A percentile compares a stretch with the other conserved stretches of the same genome.
Evolutionary conservation across 495 filamentous ascomycete species (phyloP).

Genomic region (Penicillium flavigenum): DNA sequence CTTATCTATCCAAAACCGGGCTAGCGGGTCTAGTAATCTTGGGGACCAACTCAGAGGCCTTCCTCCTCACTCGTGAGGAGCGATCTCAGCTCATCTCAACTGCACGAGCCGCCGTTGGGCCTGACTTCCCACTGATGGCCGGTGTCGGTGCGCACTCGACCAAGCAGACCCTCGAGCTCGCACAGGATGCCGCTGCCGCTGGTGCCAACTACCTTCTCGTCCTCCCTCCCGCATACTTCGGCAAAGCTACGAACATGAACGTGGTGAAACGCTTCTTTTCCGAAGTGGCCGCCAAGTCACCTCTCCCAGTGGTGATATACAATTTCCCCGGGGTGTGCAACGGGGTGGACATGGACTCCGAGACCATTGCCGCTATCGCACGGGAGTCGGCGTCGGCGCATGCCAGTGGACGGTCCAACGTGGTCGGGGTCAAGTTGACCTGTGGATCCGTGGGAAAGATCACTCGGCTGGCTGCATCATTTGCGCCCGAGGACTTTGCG

Average conservation of each 20-base stretch:
- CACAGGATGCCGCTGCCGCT: slow-evolving; percentile 53
- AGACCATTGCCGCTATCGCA: slow-evolving; percentile 54
- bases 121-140: slow-evolving; percentile 58
- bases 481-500: slow-evolving; percentile 56
- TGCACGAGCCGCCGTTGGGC: slow-evolving; percentile 52
- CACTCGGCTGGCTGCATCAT: slow-evolving; percentile 54
- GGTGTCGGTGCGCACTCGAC: slow-evolving; percentile 64
- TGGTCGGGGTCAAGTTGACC: slow-evolving; percentile 68
- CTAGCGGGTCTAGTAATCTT: slow-evolving; percentile 59
- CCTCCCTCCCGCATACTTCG: slow-evolving; percentile 63
- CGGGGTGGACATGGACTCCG: slow-evolving; percentile 65
- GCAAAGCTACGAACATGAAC: slow-evolving; percentile 53
- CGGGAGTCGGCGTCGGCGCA: slow-evolving; percentile 43
- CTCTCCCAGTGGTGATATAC: slow-evolving; percentile 62
- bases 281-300: slow-evolving; percentile 49
- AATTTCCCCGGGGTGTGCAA: slow-evolving; percentile 73
- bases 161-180: slow-evolving; percentile 57
- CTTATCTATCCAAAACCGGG: slow-evolving; percentile 53
- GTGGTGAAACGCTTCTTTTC: slow-evolving; percentile 61
- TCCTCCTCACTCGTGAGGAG: slow-evolving; percentile 61
- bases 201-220: slow-evolving; percentile 61
- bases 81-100: slow-evolving; percentile 49
- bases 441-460: slow-evolving; percentile 70
- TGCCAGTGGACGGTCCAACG: slow-evolving; percentile 48
- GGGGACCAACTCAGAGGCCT: slow-evolving; percentile 65